phyloP scores from a whole-genome alignment of 345 rosid genomes.

The Fremontodendron californicum region DNA sequence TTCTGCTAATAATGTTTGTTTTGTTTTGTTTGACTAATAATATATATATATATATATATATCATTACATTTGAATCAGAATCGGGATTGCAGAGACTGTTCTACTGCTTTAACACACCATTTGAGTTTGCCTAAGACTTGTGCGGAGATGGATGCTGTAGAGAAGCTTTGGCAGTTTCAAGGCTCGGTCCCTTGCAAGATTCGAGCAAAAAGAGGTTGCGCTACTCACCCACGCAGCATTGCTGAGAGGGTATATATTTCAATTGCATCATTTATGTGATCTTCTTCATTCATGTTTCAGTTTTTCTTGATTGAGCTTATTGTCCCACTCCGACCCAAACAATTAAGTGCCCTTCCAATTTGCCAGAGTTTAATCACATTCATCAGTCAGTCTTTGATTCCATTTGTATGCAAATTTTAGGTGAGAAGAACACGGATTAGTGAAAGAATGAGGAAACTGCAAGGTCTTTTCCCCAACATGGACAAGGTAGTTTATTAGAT shows the following conservation, averaged over 20 bases:
- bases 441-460: constrained; percentile 61
- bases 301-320: neutral
- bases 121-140: constrained; percentile 65
- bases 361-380: neutral
- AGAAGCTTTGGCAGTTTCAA: constrained; percentile 53
- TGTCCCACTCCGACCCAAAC: neutral
- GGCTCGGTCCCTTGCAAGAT: constrained; percentile 74
- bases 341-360: neutral
- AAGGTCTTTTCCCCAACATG: constrained; percentile 61
- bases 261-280: neutral
- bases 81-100: constrained; percentile 34
- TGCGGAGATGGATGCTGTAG: constrained; percentile 37
- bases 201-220: constrained; percentile 83
- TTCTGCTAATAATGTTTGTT: neutral
- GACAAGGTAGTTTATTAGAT: constrained; percentile 52
- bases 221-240: constrained; percentile 95
- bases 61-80: constrained; percentile 29
- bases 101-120: constrained; percentile 54
- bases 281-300: neutral
- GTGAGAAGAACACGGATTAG: constrained; percentile 65
- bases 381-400: neutral
- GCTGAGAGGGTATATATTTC: constrained; percentile 68
- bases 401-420: constrained; percentile 25
- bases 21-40: too few species aligned
- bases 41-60: too few species aligned